Percentiles rank a stretch among this genome's conserved stretches.
These are phyloP conservation scores for Suhomyces panamericanus DNA, from an alignment of 1,139 yeast species.

Conservation along the genomic window DNA sequence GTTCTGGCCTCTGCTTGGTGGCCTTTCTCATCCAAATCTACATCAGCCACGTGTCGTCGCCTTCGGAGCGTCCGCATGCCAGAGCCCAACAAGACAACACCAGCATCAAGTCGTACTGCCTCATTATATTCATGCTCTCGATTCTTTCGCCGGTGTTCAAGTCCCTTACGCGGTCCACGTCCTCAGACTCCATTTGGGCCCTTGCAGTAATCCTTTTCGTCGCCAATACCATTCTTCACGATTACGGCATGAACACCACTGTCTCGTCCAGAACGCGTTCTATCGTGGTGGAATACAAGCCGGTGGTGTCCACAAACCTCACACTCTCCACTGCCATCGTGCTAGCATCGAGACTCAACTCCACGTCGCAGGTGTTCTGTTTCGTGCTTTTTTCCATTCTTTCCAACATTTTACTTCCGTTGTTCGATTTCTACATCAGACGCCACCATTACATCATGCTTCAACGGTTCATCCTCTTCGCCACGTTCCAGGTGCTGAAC, in stretches of 20 bases:
- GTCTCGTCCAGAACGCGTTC: slow-evolving; percentile 16
- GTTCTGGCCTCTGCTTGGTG: slow-evolving; percentile 27
- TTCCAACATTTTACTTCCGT: slow-evolving; percentile 69
- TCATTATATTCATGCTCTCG: slow-evolving; percentile 68
- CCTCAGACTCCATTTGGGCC: slow-evolving; percentile 96
- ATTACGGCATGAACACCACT: slow-evolving; percentile 49
- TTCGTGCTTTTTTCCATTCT: slow-evolving; percentile 75
- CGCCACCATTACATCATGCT: slow-evolving; percentile 26
- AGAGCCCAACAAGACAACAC: slow-evolving; percentile 17
- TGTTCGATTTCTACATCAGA: slow-evolving; percentile 62
- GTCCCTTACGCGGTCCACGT: slow-evolving; percentile 83
- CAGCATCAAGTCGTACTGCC: slow-evolving; percentile 57
- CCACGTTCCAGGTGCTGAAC: slow-evolving; percentile 24
- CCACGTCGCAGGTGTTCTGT: slow-evolving; percentile 78
- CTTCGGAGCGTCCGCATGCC: slow-evolving; percentile 7
- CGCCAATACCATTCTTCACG: slow-evolving; percentile 66
- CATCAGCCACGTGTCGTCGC: slow-evolving; percentile 19
- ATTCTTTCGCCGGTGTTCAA: slow-evolving; percentile 87
- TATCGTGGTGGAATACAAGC: slow-evolving; percentile 33
- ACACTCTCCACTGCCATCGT: slow-evolving; percentile 87
- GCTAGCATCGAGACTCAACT: slow-evolving; percentile 75
- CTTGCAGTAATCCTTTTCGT: slow-evolving; percentile 75
- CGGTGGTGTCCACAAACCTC: slow-evolving; percentile 79
- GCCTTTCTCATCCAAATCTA: slow-evolving; percentile 21
- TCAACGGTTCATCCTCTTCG: slow-evolving; percentile 37